Conservation (phyloP, 2,329 filamentous ascomycete genomes). For the Ciborinia camelliae region DNA sequence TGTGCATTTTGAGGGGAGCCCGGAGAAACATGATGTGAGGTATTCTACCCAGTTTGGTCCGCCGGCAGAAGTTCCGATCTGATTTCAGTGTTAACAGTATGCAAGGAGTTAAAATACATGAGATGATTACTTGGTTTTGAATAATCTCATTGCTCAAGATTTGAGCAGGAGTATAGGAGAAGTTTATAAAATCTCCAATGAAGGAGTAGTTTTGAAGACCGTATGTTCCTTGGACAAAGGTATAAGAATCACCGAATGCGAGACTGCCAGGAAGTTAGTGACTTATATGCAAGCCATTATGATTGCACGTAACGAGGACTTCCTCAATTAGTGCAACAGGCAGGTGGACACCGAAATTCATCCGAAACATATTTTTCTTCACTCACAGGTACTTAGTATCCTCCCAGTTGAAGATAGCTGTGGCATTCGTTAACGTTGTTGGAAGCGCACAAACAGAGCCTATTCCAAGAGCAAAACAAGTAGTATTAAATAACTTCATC, state of each 20-base stretch:
- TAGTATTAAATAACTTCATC: slow-evolving; percentile 1
- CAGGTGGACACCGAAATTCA: background rate
- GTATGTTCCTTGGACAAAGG: slow-evolving; percentile 52
- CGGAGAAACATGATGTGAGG: slow-evolving; percentile 50
- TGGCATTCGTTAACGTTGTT: background rate
- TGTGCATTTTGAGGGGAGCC: slow-evolving; percentile 44
- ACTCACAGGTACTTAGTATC: slow-evolving; percentile 18
- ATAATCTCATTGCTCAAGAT: slow-evolving; percentile 49
- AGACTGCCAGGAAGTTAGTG: slow-evolving; percentile 35
- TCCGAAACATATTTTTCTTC: background rate
- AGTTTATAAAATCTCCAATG: slow-evolving; percentile 51
- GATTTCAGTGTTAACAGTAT: background rate
- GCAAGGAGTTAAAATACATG: slow-evolving; percentile 31
- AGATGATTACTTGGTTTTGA: slow-evolving; percentile 43
- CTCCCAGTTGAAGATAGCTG: slow-evolving; percentile 9
- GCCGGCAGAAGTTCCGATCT: slow-evolving; percentile 15
- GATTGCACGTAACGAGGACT: no score
- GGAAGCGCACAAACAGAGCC: background rate
- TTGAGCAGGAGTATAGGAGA: slow-evolving; percentile 43
- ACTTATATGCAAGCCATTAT: background rate
- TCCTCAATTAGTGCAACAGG: background rate
- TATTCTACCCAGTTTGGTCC: slow-evolving; percentile 49
- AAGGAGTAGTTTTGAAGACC: slow-evolving; percentile 51
- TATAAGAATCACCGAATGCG: slow-evolving; percentile 51
- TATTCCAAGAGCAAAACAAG: background rate